Conservation (phyloP, 352 stramenopile species). For the Globisporangium barbulae region DNA sequence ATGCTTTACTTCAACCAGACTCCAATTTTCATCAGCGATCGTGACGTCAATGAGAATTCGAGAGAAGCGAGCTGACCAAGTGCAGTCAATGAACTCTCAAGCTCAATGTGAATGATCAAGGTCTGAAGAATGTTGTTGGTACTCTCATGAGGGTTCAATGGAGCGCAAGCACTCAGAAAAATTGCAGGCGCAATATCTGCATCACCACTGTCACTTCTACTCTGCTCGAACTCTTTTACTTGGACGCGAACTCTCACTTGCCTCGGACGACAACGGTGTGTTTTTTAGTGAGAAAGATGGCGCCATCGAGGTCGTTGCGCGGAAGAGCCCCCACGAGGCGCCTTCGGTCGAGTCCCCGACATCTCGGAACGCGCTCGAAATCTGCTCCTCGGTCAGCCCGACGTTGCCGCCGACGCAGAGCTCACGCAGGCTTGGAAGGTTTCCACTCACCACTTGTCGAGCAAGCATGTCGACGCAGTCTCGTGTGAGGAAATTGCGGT, state of each 20-base stretch:
- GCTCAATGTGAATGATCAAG: too few relatives aligned
- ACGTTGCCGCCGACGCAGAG: constrained; percentile 27
- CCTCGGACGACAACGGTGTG: background rate
- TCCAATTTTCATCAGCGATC: background rate
- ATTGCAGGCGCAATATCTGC: too few relatives aligned
- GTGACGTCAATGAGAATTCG: too few relatives aligned
- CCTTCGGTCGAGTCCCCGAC: constrained; percentile 19
- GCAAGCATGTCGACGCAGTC: constrained; percentile 19
- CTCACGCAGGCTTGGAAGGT: constrained; percentile 20
- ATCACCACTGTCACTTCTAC: background rate
- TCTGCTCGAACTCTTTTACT: background rate
- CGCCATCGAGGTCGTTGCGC: background rate
- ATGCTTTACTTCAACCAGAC: constrained; percentile 4
- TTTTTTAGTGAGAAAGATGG: background rate
- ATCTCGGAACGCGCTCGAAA: constrained; percentile 20
- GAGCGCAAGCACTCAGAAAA: too few relatives aligned
- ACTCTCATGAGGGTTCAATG: background rate
- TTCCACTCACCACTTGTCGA: constrained; percentile 7
- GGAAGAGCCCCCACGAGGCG: constrained; percentile 21
- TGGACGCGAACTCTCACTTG: background rate
- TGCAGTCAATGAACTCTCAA: too few relatives aligned
- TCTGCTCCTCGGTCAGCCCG: constrained; percentile 7
- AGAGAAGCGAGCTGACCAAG: too few relatives aligned
- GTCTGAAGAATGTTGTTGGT: background rate
- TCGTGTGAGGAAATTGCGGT: constrained; percentile 27